A percentile compares a stretch with the other conserved stretches of the same genome.
Evolutionary conservation across 2,329 filamentous ascomycete genomes (phyloP).

Genomic region (Colletotrichum siamense): DNA sequence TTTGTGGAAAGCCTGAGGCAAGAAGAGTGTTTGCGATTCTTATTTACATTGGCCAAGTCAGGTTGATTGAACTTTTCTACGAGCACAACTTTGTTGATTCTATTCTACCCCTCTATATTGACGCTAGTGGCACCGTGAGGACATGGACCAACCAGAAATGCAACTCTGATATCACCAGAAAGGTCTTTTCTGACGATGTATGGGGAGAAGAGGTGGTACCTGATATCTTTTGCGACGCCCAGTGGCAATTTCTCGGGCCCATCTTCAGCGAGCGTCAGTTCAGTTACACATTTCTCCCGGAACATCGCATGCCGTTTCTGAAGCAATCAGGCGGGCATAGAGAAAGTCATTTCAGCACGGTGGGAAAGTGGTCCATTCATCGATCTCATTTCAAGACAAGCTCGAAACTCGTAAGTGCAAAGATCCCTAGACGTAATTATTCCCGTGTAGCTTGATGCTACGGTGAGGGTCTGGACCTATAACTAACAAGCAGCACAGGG

Average conservation of each 20-base stretch:
- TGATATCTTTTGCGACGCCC: not conserved
- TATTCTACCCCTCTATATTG: not conserved
- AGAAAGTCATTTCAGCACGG: not conserved
- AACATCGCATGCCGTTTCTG: not conserved
- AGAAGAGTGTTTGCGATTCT: not conserved
- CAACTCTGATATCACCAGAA: no score
- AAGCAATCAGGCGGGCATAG: fast-evolving
- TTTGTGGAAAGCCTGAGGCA: not conserved
- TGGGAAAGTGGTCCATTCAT: not conserved
- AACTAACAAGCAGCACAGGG: not conserved
- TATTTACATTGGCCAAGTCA: fast-evolving
- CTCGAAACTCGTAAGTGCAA: not conserved
- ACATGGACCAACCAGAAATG: no score
- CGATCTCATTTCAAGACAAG: not conserved
- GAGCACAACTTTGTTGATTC: not conserved
- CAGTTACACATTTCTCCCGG: no score
- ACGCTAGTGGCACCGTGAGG: no score
- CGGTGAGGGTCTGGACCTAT: no score
- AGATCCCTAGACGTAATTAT: no score
- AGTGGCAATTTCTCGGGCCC: not conserved
- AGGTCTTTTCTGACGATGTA: no score
- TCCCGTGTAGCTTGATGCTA: no score
- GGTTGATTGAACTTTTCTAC: not conserved
- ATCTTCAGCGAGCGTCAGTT: not conserved
- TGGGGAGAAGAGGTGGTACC: no score